Percentiles rank a stretch among this genome's conserved stretches.
Conservation (phyloP, 164 flowering plant species). For the Stephania yunnanensis region DNA sequence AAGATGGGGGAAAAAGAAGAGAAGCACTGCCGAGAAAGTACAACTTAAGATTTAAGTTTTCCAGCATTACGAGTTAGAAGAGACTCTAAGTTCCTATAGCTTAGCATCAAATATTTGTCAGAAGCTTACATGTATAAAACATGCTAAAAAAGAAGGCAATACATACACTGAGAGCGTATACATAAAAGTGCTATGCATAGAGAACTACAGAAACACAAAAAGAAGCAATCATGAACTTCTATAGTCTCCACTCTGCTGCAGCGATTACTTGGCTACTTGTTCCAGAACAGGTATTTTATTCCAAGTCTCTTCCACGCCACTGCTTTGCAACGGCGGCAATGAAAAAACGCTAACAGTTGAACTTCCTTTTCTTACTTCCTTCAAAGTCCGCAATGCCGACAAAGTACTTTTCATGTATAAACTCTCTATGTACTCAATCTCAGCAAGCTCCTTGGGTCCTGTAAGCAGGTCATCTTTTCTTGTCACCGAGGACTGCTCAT, state of each 20-base stretch:
- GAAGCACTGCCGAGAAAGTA: too few relatives aligned
- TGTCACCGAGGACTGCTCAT: conserved; percentile 17
- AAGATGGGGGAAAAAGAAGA: too few relatives aligned
- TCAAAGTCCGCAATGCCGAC: conserved; percentile 54
- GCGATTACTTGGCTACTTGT: conserved; percentile 47
- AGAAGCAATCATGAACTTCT: not conserved
- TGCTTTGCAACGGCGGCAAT: conserved; percentile 60
- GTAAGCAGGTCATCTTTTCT: conserved; percentile 19
- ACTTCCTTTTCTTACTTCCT: conserved; percentile 63
- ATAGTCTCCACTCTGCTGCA: not conserved
- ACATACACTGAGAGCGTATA: not conserved
- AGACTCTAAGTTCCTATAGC: not conserved
- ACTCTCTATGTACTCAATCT: conserved; percentile 58
- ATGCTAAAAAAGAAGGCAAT: not conserved
- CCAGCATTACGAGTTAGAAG: not conserved
- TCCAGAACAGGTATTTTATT: conserved; percentile 49
- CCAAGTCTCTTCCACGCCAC: conserved; percentile 54
- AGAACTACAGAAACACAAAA: not conserved
- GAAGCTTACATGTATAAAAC: not conserved
- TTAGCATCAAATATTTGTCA: not conserved
- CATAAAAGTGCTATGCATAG: not conserved
- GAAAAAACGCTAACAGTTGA: conserved; percentile 73
- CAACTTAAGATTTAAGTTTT: not conserved
- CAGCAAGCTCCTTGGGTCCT: conserved; percentile 47
- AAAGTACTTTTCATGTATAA: conserved; percentile 53